These are phyloP conservation scores for Colletotrichum chrysophilum DNA, from an alignment of 2,329 filamentous ascomycete genomes.

Conservation along the genomic window DNA sequence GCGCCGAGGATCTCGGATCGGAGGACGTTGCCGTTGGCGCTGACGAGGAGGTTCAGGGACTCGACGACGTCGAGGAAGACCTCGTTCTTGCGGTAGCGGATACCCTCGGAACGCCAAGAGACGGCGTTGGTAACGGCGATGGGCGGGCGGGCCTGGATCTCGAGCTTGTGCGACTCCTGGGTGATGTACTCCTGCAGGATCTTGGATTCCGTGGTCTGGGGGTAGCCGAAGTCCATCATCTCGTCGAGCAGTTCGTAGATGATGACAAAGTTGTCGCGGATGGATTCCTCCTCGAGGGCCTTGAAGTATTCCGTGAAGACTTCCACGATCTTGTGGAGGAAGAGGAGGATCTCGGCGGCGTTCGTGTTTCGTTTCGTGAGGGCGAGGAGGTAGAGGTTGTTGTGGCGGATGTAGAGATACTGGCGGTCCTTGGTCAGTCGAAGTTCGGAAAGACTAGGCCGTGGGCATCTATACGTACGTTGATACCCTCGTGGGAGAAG, in stretches of 20 bases:
- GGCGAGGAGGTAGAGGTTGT: constrained; percentile 97
- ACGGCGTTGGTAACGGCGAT: constrained; percentile 99
- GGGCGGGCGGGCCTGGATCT: constrained; percentile 92
- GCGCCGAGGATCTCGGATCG: constrained; percentile 96
- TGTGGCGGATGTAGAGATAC: constrained; percentile 99
- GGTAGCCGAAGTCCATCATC: constrained; percentile 99
- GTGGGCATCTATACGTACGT: constrained; percentile 62
- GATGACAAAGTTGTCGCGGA: constrained; percentile 98
- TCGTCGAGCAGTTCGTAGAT: constrained; percentile 99
- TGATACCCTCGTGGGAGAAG: constrained; percentile 98
- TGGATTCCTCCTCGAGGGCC: constrained; percentile 96
- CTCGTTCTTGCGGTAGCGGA: constrained; percentile 98
- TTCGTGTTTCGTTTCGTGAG: constrained; percentile 99
- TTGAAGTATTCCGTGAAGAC: constrained; percentile 99
- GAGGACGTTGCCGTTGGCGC: constrained; percentile 91
- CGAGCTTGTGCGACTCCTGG: constrained; percentile 97
- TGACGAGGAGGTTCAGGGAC: constrained; percentile 93
- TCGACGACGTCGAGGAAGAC: constrained; percentile 98
- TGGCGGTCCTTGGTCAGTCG: constrained; percentile 38
- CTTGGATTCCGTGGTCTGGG: constrained; percentile 97
- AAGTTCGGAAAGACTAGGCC: constrained; percentile 4
- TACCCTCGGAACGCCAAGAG: constrained; percentile 96
- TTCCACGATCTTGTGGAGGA: constrained; percentile 97
- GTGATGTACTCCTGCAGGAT: constrained; percentile 99
- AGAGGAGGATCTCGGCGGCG: constrained; percentile 96